A percentile compares a stretch with the other conserved stretches of the same genome.
These are phyloP conservation scores for Cenchrus fungigraminus DNA, from an alignment of 176 grass and related monocot genomes.

Conservation along the genomic window DNA sequence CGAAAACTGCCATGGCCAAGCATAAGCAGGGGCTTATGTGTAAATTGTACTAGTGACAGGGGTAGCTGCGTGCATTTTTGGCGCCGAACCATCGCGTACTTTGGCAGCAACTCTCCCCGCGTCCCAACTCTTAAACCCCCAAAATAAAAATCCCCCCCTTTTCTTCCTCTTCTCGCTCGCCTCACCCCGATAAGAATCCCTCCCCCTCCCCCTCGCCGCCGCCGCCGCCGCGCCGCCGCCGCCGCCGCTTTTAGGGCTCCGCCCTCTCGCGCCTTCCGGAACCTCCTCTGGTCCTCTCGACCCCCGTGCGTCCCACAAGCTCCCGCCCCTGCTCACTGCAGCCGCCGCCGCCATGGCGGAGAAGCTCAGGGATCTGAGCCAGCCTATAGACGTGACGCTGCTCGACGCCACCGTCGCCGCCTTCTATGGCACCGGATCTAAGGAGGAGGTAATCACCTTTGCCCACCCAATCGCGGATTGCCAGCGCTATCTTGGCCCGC, in stretches of 20 bases:
- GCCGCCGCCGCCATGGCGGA: conserved; percentile 69
- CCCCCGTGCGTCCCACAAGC: not conserved
- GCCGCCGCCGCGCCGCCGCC: conserved; percentile 21
- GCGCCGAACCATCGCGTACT: conserved; percentile 35
- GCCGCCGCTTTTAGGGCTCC: conserved; percentile 38
- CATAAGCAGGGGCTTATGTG: too few species aligned
- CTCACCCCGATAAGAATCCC: conserved; percentile 6
- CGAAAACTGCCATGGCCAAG: too few species aligned
- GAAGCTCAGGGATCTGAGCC: conserved; percentile 95
- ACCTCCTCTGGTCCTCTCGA: too few species aligned
- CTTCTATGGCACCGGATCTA: conserved; percentile 99
- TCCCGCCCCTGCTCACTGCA: not conserved
- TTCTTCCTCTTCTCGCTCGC: conserved; percentile 1
- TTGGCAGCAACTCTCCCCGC: conserved; percentile 42
- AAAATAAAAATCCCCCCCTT: conserved; percentile 34
- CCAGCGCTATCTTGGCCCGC: not conserved
- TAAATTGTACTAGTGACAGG: not conserved
- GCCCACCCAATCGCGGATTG: not conserved
- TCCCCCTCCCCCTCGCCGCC: not conserved
- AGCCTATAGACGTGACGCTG: conserved; percentile 90
- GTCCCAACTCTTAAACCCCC: conserved; percentile 24
- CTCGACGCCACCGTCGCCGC: conserved; percentile 96
- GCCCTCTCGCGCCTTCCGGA: not conserved
- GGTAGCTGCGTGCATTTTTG: not conserved
- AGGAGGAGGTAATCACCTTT: conserved; percentile 77